phyloP scores from a whole-genome alignment of 208 protist species.

The Leishmania gerbilli region DNA sequence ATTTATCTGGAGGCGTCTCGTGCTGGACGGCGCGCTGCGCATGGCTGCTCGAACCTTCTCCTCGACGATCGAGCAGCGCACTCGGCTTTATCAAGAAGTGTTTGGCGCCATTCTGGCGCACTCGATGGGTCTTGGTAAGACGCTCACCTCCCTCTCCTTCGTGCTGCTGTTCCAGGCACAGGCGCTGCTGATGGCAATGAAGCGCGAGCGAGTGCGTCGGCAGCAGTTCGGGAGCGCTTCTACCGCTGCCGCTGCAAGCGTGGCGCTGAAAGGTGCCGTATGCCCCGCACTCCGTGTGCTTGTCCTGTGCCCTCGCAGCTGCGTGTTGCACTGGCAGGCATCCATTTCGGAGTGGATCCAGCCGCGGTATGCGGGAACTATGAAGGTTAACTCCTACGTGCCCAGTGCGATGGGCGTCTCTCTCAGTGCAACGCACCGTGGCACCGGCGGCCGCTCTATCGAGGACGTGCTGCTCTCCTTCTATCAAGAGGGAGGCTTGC shows the following conservation, averaged over 20 bases:
- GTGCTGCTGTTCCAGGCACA: constrained; percentile 69
- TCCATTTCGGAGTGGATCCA: constrained; percentile 63
- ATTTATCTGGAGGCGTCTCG: constrained; percentile 75
- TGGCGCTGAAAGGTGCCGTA: constrained; percentile 12
- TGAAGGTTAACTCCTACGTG: constrained; percentile 42
- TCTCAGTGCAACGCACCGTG: constrained; percentile 2
- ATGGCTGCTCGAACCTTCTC: constrained; percentile 36
- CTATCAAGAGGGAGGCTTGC: constrained; percentile 69
- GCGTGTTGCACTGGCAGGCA: constrained; percentile 69
- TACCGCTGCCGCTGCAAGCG: background rate
- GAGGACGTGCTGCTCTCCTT: constrained; percentile 44
- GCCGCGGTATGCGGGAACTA: constrained; percentile 43
- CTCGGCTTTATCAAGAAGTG: constrained; percentile 52
- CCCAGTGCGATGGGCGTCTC: constrained; percentile 38
- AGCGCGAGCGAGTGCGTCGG: constrained; percentile 26
- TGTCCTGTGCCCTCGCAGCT: constrained; percentile 77
- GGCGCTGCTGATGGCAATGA: constrained; percentile 37
- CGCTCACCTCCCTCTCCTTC: constrained; percentile 76
- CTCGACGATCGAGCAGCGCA: constrained; percentile 49
- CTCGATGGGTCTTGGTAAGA: constrained; percentile 92
- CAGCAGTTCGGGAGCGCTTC: constrained; percentile 1
- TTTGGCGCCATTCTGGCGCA: constrained; percentile 83
- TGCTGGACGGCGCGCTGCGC: constrained; percentile 63
- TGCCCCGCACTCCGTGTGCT: constrained; percentile 60
- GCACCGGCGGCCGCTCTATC: constrained; percentile 10